Evolutionary conservation across 495 filamentous ascomycete genomes (phyloP), one percentile per base, ranked within the genome.

Genomic region (Penicillium turbatum): DNA sequence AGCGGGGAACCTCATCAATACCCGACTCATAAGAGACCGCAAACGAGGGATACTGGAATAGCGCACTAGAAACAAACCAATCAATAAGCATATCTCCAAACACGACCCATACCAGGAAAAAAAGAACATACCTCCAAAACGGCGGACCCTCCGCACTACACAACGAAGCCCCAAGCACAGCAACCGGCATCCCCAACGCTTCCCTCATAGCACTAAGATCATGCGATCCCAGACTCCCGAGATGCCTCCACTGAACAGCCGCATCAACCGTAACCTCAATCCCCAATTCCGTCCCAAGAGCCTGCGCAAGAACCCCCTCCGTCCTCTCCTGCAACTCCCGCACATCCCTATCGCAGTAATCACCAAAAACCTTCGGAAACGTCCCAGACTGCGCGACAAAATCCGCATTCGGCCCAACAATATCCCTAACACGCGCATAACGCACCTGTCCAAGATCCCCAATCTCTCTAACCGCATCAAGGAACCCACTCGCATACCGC

Each of bases 1-100:
- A 82, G 3, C 61, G 44, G 2, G 78, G 72, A 2, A 82, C 72
- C 2, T 55, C 41, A 51, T 78, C 64, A 45, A 80, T 67, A 3
- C 79, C 76, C 21, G 59, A 70, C 57, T 81, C 78, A 55, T 78
- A 82, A 6, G 65, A 69, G n/a, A 74, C 73, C 13, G 72, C 49
- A 49, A 78, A 82, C 19, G 46, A 46, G 9, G 39, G 31, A 47
- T 70, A 63, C 17, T 53, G 37, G 21, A 58, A 54, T 1, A 58
- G 30, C 13, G 48, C 54, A 54, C 42, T 53, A 24, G 32, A 12
- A 16, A 8, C 21, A 15, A 7, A n/a, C 21, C 21, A n/a, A 26
- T 42, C 3, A 51, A 21, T 9, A 35, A 45, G 2, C 8, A 8
- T 21, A 10, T 1, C 9, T 7, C 17, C 6, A 6, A 35, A 19